These are phyloP conservation scores for Suhomyces canberraensis DNA, from an alignment of 805 yeast genomes.

Conservation along the genomic window DNA sequence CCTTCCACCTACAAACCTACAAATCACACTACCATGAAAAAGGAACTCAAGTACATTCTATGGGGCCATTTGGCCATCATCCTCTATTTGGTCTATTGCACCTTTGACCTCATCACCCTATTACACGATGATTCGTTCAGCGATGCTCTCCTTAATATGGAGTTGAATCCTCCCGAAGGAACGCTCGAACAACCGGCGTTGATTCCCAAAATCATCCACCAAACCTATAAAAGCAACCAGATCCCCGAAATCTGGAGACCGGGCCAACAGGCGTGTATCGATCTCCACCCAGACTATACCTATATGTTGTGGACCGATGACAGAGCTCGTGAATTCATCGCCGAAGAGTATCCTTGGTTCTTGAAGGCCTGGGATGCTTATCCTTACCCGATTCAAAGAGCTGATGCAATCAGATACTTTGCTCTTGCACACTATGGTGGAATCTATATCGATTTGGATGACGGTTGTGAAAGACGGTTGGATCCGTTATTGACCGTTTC, in stretches of 20 bases:
- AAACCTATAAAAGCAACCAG: conserved; percentile 77
- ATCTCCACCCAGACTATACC: conserved; percentile 82
- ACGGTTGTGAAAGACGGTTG: conserved; percentile 73
- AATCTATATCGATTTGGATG: conserved; percentile 85
- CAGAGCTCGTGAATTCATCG: conserved; percentile 73
- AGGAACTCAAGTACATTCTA: conserved; percentile 59
- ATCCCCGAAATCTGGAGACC: conserved; percentile 80
- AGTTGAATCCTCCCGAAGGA: conserved; percentile 54
- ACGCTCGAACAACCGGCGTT: conserved; percentile 45
- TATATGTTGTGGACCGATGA: conserved; percentile 90
- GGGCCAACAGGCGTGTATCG: conserved; percentile 74
- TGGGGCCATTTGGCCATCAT: conserved; percentile 57
- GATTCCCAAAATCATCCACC: conserved; percentile 90
- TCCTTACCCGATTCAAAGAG: conserved; percentile 79
- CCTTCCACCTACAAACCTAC: no score
- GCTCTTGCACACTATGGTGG: conserved; percentile 84
- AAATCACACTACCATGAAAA: conserved; percentile 49
- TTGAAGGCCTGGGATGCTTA: conserved; percentile 73
- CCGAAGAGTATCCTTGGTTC: conserved; percentile 84
- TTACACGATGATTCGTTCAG: conserved; percentile 67
- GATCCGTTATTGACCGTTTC: conserved; percentile 82
- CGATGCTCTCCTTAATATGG: conserved; percentile 61
- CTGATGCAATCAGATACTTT: conserved; percentile 88
- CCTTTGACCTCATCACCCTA: conserved; percentile 69
- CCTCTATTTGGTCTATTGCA: conserved; percentile 53